Base-by-base conservation (phyloP, 768 basidiomycete species). In the Mycena capillaripes region DNA sequence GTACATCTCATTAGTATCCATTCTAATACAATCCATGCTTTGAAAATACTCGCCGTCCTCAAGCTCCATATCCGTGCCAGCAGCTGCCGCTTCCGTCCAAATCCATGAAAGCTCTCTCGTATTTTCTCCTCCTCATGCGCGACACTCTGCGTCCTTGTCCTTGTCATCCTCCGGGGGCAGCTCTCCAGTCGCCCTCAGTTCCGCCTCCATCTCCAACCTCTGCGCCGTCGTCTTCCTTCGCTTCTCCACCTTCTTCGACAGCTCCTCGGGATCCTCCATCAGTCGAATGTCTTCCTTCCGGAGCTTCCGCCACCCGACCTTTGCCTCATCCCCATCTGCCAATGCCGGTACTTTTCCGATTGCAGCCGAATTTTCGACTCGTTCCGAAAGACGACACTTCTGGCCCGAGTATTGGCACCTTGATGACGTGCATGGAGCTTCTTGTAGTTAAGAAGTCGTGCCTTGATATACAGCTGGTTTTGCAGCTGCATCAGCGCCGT, bases 401-500 rank as follows among this genome's bases (percentile, higher is more conserved):
- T 11, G 5, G 50, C 19, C 11, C 50, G 25, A 11, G 50, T 53
- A 23, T 75, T 73, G 2, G 75, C 60, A 10, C 72, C 25, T 46
- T 81, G 81, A 8, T 78, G 71, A 0, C 76, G 74, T 9, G 79
- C 57, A 42, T 81, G 78, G 19, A 58, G 21, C 8, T 75, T 72
- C 34, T 77, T 77, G 70, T 74, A 78, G 12, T 55, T 53, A 8
- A 81, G 50, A 60, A 79, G 62, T 14, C 75, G 72, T 1, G 53
- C 63, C 60, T 79, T 79, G 16, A 78, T 50, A 21, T 66, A 46
- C 5, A 80, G 72, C 29, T 75, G 72, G 21, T 75, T 74, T 1
- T 75, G 74, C n/a, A 81, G 46, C 9, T 36, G 32, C 14, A 68
- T 62, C 14, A 81, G 74, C 3, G 75, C 50, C 30, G 75, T 75